Conservation (phyloP, 108 stramenopile species). For the Cylindrotheca closterium region DNA sequence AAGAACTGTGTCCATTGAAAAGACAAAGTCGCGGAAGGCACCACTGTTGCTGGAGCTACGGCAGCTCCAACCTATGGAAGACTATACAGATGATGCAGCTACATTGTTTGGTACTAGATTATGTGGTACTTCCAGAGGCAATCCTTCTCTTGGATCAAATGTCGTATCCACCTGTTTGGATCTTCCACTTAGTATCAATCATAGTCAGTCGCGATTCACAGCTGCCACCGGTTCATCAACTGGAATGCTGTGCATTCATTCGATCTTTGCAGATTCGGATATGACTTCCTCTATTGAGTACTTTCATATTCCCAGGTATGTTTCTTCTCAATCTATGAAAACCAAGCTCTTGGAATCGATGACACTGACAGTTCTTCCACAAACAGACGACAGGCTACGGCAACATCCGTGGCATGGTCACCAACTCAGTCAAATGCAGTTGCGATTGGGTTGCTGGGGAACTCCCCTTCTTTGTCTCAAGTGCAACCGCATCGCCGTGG, state of each 20-base stretch:
- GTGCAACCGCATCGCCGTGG: constrained; percentile 13
- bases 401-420: constrained; percentile 60
- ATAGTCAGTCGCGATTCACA: constrained; percentile 4
- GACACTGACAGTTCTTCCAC: too few relatives aligned
- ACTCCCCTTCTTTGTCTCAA: background rate
- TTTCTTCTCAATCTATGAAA: too few relatives aligned
- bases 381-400: constrained; percentile 66
- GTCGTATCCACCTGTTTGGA: constrained; percentile 68
- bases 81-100: background rate
- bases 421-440: constrained; percentile 45
- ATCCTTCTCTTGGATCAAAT: constrained; percentile 51
- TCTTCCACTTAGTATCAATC: constrained; percentile 23
- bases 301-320: constrained; percentile 60
- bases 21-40: constrained; percentile 14
- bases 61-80: constrained; percentile 19
- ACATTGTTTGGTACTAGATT: constrained; percentile 36
- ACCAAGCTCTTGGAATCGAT: too few relatives aligned
- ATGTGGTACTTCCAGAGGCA: constrained; percentile 51
- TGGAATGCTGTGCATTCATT: constrained; percentile 70
- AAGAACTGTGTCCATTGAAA: constrained; percentile 1
- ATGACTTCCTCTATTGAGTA: constrained; percentile 54
- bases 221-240: constrained; percentile 74
- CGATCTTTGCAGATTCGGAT: constrained; percentile 19
- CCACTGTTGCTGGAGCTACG: constrained; percentile 41
- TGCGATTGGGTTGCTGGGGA: constrained; percentile 61